phyloP scores from a whole-genome alignment of 2,329 filamentous ascomycete species.

The Fusarium sororula region DNA sequence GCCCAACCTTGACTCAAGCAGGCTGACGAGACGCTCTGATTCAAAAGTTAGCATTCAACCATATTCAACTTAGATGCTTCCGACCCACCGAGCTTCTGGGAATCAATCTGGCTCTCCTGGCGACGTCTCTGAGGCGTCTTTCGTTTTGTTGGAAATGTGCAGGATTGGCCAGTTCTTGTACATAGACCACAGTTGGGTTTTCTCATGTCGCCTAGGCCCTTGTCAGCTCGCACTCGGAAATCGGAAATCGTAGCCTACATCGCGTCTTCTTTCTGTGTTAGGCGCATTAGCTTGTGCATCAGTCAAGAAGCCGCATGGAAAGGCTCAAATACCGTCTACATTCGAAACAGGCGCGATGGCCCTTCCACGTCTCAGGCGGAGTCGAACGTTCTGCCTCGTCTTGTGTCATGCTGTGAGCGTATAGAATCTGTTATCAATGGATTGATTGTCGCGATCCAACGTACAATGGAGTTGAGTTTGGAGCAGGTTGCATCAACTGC shows the following conservation, averaged over 20 bases:
- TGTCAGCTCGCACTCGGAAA: not conserved
- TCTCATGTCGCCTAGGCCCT: not conserved
- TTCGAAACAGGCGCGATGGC: not conserved
- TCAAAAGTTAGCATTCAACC: fast-evolving
- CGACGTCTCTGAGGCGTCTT: not conserved
- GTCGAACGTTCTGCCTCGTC: not conserved
- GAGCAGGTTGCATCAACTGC: not conserved
- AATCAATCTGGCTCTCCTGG: not conserved
- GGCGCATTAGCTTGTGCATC: not conserved
- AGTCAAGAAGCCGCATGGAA: not conserved
- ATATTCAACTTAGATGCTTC: too few relatives aligned
- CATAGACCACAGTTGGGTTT: not conserved
- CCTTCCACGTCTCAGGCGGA: not conserved
- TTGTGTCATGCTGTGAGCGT: not conserved
- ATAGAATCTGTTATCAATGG: not conserved
- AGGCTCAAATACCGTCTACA: not conserved
- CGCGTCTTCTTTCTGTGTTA: not conserved
- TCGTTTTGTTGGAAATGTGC: not conserved
- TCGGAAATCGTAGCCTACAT: not conserved
- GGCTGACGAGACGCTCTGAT: not conserved
- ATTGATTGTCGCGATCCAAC: not conserved
- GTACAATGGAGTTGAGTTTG: not conserved
- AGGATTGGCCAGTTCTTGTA: not conserved
- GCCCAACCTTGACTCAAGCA: not conserved
- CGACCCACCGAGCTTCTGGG: not conserved